Evolutionary conservation across 345 rosid species (phyloP).

Genomic region (Syzygium oleosum): DNA sequence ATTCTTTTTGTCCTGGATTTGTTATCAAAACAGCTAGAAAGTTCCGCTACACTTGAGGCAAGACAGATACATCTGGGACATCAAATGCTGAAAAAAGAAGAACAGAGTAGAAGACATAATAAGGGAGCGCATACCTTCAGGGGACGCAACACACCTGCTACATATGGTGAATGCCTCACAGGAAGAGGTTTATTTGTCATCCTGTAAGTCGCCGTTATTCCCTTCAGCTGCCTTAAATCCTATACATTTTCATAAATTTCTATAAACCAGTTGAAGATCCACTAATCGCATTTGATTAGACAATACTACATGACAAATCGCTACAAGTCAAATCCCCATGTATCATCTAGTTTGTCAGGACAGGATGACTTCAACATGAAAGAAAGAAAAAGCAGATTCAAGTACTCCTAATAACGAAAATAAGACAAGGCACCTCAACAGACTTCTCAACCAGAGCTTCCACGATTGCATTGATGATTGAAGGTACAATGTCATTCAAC

Average conservation of each 20-base stretch:
- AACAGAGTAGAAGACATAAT: neutral
- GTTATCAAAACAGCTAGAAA: neutral
- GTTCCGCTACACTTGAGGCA: neutral
- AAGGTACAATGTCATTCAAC: slow-evolving; percentile 47
- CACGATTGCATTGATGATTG: slow-evolving; percentile 39
- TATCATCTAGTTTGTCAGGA: neutral
- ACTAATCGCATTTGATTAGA: neutral
- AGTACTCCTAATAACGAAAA: neutral
- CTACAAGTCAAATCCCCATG: neutral
- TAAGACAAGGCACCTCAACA: slow-evolving; percentile 51
- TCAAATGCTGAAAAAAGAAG: neutral
- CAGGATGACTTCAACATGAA: neutral
- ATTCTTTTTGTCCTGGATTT: neutral
- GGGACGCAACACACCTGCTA: slow-evolving; percentile 67
- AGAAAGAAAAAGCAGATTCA: neutral
- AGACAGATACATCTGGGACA: neutral
- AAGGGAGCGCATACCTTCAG: slow-evolving; percentile 42
- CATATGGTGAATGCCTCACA: slow-evolving; percentile 82
- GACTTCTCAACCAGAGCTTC: slow-evolving; percentile 75
- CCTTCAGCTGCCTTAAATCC: slow-evolving; percentile 85
- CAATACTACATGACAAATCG: neutral
- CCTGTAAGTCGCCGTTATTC: slow-evolving; percentile 84
- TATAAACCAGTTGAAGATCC: neutral
- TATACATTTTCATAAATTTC: slow-evolving; percentile 15
- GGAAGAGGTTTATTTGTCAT: slow-evolving; percentile 96